These are phyloP conservation scores for Trichoderma sp. DNA, from an alignment of 2,329 filamentous ascomycete species.

Conservation along the genomic window DNA sequence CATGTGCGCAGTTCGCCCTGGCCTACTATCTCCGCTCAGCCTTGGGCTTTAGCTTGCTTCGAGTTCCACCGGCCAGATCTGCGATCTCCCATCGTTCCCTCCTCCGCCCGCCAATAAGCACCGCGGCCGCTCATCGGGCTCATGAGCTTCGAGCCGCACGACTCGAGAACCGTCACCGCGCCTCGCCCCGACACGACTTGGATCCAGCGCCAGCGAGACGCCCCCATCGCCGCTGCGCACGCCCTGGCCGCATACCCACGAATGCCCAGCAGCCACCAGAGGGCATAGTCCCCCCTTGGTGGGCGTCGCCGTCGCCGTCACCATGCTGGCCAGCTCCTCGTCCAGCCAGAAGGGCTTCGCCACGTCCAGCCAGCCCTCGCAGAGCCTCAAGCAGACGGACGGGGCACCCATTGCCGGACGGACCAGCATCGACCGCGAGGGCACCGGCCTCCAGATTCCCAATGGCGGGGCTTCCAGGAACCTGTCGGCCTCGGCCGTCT, in stretches of 20 bases:
- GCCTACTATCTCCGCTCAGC: constrained; percentile 5
- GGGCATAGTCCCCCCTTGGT: constrained; percentile 44
- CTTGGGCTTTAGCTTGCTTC: constrained; percentile 14
- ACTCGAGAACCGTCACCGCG: not conserved
- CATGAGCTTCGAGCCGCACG: constrained; percentile 21
- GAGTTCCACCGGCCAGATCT: constrained; percentile 24
- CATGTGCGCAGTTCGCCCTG: constrained; percentile 10
- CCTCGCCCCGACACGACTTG: not conserved
- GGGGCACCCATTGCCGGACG: constrained; percentile 39
- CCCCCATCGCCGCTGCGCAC: constrained; percentile 1
- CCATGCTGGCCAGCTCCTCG: constrained; percentile 41
- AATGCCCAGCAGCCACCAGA: constrained; percentile 42
- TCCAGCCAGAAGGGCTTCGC: constrained; percentile 39
- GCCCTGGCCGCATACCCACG: constrained; percentile 34
- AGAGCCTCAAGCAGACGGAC: constrained; percentile 40
- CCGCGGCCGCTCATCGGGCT: not conserved
- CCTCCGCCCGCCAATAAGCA: constrained; percentile 5
- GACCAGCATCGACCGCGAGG: constrained; percentile 60
- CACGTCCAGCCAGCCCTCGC: constrained; percentile 43
- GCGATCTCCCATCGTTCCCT: constrained; percentile 14
- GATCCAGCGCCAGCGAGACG: constrained; percentile 5
- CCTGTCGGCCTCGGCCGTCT: constrained; percentile 57
- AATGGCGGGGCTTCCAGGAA: constrained; percentile 51
- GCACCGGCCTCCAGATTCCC: constrained; percentile 52
- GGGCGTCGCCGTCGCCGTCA: constrained; percentile 40